phyloP scores from a whole-genome alignment of 2,329 filamentous ascomycete genomes.

The Tolypocladium amazonense region DNA sequence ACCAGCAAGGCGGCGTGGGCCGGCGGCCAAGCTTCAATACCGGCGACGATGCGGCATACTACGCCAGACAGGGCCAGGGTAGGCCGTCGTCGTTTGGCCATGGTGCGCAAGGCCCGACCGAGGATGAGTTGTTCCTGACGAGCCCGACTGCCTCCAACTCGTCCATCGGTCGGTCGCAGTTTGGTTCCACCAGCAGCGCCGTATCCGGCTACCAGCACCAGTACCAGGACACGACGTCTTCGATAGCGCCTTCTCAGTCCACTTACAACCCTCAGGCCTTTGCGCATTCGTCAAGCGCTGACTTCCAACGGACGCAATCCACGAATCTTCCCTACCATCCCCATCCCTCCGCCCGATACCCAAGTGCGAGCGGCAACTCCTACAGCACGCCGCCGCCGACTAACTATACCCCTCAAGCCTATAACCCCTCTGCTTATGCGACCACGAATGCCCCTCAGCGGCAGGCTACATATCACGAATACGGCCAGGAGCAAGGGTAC shows the following conservation, averaged over 20 bases:
- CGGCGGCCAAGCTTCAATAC: constrained; percentile 65
- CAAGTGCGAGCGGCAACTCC: constrained; percentile 21
- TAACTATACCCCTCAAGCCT: constrained; percentile 40
- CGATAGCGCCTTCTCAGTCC: constrained; percentile 30
- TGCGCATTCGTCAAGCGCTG: constrained; percentile 17
- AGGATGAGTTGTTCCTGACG: constrained; percentile 56
- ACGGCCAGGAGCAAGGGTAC: constrained; percentile 33
- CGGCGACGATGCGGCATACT: constrained; percentile 58
- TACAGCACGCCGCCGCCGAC: constrained; percentile 24
- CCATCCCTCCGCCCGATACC: constrained; percentile 28
- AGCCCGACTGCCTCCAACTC: constrained; percentile 24
- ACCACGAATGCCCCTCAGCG: constrained; percentile 35
- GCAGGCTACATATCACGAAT: constrained; percentile 39
- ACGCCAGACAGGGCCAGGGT: constrained; percentile 21
- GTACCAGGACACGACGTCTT: constrained; percentile 34
- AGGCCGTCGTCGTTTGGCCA: constrained; percentile 2
- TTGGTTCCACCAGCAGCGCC: constrained; percentile 34
- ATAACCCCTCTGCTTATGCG: constrained; percentile 52
- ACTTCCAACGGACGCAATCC: constrained; percentile 36
- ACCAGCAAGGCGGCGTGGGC: constrained; percentile 18
- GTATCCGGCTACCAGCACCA: constrained; percentile 42
- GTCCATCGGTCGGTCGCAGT: constrained; percentile 18
- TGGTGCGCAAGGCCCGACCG: constrained; percentile 9
- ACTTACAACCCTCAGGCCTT: constrained; percentile 66
- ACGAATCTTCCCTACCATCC: constrained; percentile 40